A percentile compares a stretch with the other conserved stretches of the same genome.
These are phyloP conservation scores for Waltergamsia citrina DNA, from an alignment of 2,329 filamentous ascomycete species.

Conservation along the genomic window DNA sequence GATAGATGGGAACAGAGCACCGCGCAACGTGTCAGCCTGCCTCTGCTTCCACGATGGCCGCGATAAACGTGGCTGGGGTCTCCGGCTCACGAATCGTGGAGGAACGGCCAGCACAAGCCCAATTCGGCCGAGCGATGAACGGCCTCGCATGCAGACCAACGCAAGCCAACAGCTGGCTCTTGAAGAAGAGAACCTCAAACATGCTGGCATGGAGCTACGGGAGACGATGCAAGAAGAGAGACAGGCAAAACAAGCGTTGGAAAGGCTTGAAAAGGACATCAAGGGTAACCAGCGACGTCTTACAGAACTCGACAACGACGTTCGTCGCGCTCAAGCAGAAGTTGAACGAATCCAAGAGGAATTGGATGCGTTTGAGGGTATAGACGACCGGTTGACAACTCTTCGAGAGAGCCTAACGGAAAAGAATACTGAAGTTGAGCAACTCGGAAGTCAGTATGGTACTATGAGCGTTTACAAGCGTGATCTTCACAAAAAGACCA, in stretches of 20 bases:
- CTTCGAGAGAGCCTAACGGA: conserved; percentile 49
- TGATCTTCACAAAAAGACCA: conserved; percentile 32
- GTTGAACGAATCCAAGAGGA: conserved; percentile 42
- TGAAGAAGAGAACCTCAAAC: conserved; percentile 37
- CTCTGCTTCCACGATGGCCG: conserved; percentile 57
- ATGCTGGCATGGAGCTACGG: conserved; percentile 44
- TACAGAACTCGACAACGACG: conserved; percentile 35
- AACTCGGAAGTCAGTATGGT: conserved; percentile 46
- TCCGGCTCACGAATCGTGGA: conserved; percentile 41
- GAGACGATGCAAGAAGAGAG: conserved; percentile 39
- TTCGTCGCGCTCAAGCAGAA: conserved; percentile 51
- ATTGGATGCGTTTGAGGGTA: conserved; percentile 57
- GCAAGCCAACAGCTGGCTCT: conserved; percentile 53
- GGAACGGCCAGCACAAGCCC: conserved; percentile 31
- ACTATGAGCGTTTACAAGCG: conserved; percentile 37
- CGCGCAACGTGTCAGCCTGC: conserved; percentile 63
- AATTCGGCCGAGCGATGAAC: conserved; percentile 35
- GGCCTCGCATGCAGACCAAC: conserved; percentile 73
- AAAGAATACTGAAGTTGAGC: conserved; percentile 35
- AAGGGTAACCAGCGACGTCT: conserved; percentile 29
- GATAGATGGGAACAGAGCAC: conserved; percentile 45
- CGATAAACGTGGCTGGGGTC: conserved; percentile 42
- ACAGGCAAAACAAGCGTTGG: conserved; percentile 30
- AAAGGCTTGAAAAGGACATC: conserved; percentile 31
- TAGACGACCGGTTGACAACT: conserved; percentile 54